Evolutionary conservation across 1,139 yeast species (phyloP).

Genomic region (Sugiyamaella xylanicola): DNA sequence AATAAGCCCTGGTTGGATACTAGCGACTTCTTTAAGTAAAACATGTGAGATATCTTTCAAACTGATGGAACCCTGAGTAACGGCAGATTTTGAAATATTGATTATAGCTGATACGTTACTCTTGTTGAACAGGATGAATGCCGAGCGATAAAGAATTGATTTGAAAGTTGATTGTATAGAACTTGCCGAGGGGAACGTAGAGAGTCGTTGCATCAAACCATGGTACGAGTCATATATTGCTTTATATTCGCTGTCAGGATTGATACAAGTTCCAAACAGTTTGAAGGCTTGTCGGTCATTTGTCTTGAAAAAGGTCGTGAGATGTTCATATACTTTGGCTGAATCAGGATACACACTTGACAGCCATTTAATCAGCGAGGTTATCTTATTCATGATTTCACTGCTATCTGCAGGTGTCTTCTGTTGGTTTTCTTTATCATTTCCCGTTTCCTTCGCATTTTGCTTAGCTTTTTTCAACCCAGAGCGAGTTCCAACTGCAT

Average conservation of each 20-base stretch:
- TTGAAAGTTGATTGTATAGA: conserved; percentile 41
- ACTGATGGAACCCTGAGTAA: conserved; percentile 34
- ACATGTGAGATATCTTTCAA: conserved; percentile 50
- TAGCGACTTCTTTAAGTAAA: conserved; percentile 62
- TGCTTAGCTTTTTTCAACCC: background rate
- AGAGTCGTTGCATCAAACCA: conserved; percentile 55
- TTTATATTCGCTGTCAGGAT: conserved; percentile 61
- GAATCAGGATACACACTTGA: conserved; percentile 48
- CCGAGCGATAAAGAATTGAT: conserved; percentile 60
- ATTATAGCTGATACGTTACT: conserved; percentile 62
- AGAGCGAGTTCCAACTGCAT: conserved; percentile 10
- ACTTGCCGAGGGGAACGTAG: background rate
- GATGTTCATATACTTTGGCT: conserved; percentile 26
- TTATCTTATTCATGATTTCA: conserved; percentile 45
- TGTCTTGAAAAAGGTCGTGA: conserved; percentile 24
- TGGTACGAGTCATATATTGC: conserved; percentile 62
- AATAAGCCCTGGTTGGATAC: conserved; percentile 64
- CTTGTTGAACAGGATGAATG: conserved; percentile 64
- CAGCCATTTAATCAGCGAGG: conserved; percentile 67
- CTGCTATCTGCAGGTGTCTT: conserved; percentile 26
- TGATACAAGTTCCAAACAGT: conserved; percentile 37
- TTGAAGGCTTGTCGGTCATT: conserved; percentile 27
- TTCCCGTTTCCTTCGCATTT: background rate
- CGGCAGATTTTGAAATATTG: conserved; percentile 45
- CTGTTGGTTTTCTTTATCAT: conserved; percentile 4